Base-by-base conservation (phyloP, 2,329 filamentous ascomycete species). In the Fusarium bactridioides region DNA sequence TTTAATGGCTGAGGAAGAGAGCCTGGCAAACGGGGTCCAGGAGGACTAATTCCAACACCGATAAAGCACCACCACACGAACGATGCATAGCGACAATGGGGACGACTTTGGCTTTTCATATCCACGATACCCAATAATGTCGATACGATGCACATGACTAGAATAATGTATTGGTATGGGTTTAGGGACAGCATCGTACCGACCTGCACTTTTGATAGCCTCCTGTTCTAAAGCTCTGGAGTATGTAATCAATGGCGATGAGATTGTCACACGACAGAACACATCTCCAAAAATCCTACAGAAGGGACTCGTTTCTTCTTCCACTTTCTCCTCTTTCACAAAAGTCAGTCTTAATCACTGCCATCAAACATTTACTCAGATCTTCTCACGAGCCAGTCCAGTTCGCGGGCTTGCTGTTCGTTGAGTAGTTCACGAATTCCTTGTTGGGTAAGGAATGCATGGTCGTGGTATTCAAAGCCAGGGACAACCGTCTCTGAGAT, bases 401-500 rank as follows among this genome's bases (percentile, higher is more conserved):
- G 75, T 74, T 87, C 83, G 66, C 81, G 77, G 3, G 83, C 84
- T 73, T 86, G 83, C 33, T 88, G 84, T 27, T 84, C 76, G 0
- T 85, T 84, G 4, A 93, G 79, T 35, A 92, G 72, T n/a, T 85
- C 80, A 44, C 80, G 77, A 71, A 92, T 82, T 18, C 82, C 82
- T 51, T 87, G 83, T 19, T 78, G 78, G 10, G 82, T 84, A 74
- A 93, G 83, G 74, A 93, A 93, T 76, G 92, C 89, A 78, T 93
- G 90, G 78, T 93, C 90, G 64, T 83, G 84, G 73, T 84, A 92
- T 76, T 92, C 90, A 75, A 93, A 93, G 0, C 91, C 91, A 1
- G 91, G 90, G 12, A 92, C 84, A 4, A 92, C 90, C 1, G 89
- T 91, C 83, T 93, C 90, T 53, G 87, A 89, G 66, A 93, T 92